A percentile compares a stretch with the other conserved stretches of the same genome.
Conservation (phyloP, 2,329 filamentous ascomycete species). For the Bipolaris gigantea region DNA sequence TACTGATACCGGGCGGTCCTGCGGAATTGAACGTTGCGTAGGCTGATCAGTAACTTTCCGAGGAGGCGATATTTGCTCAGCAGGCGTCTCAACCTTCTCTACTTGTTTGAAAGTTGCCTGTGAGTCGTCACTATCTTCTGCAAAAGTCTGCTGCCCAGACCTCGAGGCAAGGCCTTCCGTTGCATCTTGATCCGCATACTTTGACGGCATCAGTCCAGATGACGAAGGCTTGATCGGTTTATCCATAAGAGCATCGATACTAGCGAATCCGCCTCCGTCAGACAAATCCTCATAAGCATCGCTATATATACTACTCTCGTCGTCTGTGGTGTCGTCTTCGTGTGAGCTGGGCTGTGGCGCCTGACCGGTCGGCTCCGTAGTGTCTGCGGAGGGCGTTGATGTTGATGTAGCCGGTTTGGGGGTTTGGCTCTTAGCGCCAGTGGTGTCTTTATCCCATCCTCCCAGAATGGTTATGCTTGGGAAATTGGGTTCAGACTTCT, state of each 20-base stretch:
- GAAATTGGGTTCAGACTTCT: constrained; percentile 30
- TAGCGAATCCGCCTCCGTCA: constrained; percentile 68
- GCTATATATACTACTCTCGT: constrained; percentile 64
- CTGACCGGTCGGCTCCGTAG: constrained; percentile 9
- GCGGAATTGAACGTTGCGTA: constrained; percentile 15
- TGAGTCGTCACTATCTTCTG: constrained; percentile 11
- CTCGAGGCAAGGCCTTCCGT: constrained; percentile 18
- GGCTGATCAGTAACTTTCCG: constrained; percentile 12
- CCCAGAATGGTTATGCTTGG: constrained; percentile 35
- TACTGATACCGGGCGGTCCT: constrained; percentile 5
- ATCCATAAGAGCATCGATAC: constrained; percentile 71
- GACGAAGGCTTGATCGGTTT: constrained; percentile 52
- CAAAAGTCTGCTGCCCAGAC: constrained; percentile 14
- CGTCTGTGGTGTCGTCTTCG: constrained; percentile 35
- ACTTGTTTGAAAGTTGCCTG: constrained; percentile 51
- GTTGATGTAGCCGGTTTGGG: not conserved
- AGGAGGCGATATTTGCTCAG: constrained; percentile 1
- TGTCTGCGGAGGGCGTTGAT: not conserved
- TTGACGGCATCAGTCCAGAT: constrained; percentile 28
- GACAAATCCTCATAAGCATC: constrained; percentile 76
- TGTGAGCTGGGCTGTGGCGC: constrained; percentile 2
- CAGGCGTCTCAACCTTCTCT: constrained; percentile 7
- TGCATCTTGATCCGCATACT: constrained; percentile 25
- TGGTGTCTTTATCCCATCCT: constrained; percentile 38
- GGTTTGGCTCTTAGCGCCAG: constrained; percentile 4